Evolutionary conservation across 176 grass and related monocot genomes (phyloP).

Genomic region (Areca catechu): DNA sequence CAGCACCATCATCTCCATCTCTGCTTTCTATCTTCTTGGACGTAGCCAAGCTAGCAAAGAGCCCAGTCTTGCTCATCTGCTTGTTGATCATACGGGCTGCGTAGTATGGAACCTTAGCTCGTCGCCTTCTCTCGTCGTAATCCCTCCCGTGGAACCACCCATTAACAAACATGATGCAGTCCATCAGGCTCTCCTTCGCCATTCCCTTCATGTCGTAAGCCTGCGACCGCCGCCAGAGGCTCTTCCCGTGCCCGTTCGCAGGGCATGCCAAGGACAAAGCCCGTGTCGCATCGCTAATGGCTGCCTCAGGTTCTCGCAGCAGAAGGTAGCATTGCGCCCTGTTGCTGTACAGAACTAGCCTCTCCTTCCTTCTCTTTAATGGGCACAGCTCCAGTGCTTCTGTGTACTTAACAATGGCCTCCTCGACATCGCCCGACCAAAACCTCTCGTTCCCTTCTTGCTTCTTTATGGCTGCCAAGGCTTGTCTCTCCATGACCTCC

Average conservation of each 20-base stretch:
- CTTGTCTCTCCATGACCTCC: conserved; percentile 23
- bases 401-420: conserved; percentile 40
- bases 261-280: conserved; percentile 59
- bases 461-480: conserved; percentile 50
- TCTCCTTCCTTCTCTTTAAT: conserved; percentile 32
- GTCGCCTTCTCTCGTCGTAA: conserved; percentile 1
- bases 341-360: conserved; percentile 78
- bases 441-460: conserved; percentile 59
- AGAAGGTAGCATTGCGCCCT: conserved; percentile 55
- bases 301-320: conserved; percentile 39
- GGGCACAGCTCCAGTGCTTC: conserved; percentile 65
- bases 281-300: conserved; percentile 74
- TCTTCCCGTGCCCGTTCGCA: conserved; percentile 56
- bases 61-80: conserved; percentile 56
- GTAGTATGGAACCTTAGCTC: conserved; percentile 58
- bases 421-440: conserved; percentile 41
- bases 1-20: conserved; percentile 1
- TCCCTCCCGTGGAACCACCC: conserved; percentile 32
- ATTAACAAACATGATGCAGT: conserved; percentile 59
- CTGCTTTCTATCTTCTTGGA: not conserved
- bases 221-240: conserved; percentile 77
- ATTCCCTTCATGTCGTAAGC: conserved; percentile 91
- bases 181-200: conserved; percentile 92
- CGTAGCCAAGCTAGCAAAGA: conserved; percentile 40
- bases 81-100: conserved; percentile 75